These are phyloP conservation scores for Barnettozyma californica DNA, from an alignment of 805 yeast species.

Conservation along the genomic window DNA sequence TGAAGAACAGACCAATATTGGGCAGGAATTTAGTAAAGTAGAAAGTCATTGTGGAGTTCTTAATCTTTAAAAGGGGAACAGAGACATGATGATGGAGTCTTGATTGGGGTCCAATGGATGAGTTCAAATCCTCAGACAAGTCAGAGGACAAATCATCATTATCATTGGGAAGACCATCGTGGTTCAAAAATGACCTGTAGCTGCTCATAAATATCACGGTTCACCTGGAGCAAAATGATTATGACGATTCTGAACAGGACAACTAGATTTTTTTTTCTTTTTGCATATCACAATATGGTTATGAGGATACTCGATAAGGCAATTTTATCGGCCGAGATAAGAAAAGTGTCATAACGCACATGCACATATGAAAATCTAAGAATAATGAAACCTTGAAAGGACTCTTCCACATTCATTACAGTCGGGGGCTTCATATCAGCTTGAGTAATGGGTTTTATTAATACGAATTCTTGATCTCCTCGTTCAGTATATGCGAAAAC, in stretches of 20 bases:
- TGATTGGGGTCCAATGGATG: not conserved
- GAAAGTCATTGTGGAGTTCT: not conserved
- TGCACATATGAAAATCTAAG: too few species aligned
- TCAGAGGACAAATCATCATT: conserved; percentile 5
- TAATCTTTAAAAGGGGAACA: conserved; percentile 1
- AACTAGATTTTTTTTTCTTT: not conserved
- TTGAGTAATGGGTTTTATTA: not conserved
- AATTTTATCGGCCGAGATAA: not conserved
- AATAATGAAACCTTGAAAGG: not conserved
- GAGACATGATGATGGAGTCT: not conserved
- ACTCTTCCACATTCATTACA: not conserved
- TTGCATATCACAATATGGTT: not conserved
- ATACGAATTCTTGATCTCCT: conserved; percentile 14
- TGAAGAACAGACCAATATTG: conserved; percentile 47
- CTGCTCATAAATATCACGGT: not conserved
- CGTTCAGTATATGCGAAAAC: conserved; percentile 34
- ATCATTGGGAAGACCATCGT: conserved; percentile 5
- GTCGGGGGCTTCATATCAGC: not conserved
- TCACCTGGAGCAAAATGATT: not conserved
- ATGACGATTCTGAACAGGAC: not conserved
- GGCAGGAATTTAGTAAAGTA: conserved; percentile 14
- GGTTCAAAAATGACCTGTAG: conserved; percentile 1
- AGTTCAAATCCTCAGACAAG: not conserved
- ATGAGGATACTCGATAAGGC: not conserved
- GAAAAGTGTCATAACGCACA: not conserved